Conservation (phyloP, 441 rosid species). For the Biscutella laevigata region DNA sequence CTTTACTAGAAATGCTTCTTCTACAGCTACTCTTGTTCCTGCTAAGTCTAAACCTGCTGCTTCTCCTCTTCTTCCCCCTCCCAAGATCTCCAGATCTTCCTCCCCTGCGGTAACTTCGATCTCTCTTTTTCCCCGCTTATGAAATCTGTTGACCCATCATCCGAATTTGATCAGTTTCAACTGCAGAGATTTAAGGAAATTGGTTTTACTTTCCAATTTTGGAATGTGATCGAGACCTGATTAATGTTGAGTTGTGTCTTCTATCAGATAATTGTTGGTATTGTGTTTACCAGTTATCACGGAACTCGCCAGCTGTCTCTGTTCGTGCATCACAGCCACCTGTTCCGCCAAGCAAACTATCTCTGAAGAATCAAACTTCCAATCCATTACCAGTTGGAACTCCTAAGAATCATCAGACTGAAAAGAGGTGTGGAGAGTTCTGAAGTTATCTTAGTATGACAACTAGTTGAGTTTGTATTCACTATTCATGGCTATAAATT, state of each 20-base stretch:
- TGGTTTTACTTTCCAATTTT: conserved; percentile 14
- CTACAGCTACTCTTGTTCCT: too few relatives aligned
- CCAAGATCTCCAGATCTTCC: conserved; percentile 56
- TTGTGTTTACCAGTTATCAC: conserved; percentile 28
- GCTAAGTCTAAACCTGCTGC: conserved; percentile 15
- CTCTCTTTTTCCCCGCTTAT: too few relatives aligned
- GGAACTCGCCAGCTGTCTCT: conserved; percentile 36
- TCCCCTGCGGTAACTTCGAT: conserved; percentile 51
- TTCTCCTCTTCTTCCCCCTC: conserved; percentile 23
- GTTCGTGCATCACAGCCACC: conserved; percentile 34
- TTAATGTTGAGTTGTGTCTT: too few relatives aligned
- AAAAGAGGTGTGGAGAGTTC: conserved; percentile 34
- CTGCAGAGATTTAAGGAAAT: not conserved
- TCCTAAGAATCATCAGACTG: conserved; percentile 36
- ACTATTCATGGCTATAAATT: conserved; percentile 6
- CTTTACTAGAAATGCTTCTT: conserved; percentile 35
- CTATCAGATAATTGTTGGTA: not conserved
- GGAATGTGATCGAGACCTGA: too few relatives aligned
- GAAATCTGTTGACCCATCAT: too few relatives aligned
- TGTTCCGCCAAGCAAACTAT: conserved; percentile 37
- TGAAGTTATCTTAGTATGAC: not conserved
- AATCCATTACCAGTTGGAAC: conserved; percentile 42
- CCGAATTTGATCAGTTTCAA: not conserved
- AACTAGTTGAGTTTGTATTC: conserved; percentile 9
- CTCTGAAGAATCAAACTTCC: conserved; percentile 41